Conservation (phyloP, 257 asterid genomes). For the Cordia subcordata region DNA sequence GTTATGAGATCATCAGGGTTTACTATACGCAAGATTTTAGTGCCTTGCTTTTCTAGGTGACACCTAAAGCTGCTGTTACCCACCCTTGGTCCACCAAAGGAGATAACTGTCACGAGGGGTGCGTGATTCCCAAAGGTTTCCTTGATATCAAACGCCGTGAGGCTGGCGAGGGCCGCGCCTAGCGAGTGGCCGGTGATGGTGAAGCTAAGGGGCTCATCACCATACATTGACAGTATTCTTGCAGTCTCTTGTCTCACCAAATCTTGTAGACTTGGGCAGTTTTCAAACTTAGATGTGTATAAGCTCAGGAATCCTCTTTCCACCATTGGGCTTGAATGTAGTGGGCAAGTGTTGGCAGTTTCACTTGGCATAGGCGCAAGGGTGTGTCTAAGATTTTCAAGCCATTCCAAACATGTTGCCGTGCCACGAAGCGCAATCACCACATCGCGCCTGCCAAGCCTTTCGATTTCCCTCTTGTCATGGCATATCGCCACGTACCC, state of each 20-base stretch:
- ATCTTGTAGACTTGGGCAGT: slow-evolving; percentile 47
- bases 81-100: slow-evolving; percentile 92
- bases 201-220: slow-evolving; percentile 56
- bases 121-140: slow-evolving; percentile 36
- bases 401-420: slow-evolving; percentile 76
- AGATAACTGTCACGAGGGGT: slow-evolving; percentile 69
- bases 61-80: slow-evolving; percentile 72
- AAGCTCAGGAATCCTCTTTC: slow-evolving; percentile 82
- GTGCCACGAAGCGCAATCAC: slow-evolving; percentile 90
- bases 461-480: slow-evolving; percentile 47
- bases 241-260: slow-evolving; percentile 45
- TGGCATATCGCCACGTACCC: slow-evolving; percentile 79
- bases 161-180: slow-evolving; percentile 91
- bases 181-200: slow-evolving; percentile 94
- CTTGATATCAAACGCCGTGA: slow-evolving; percentile 77
- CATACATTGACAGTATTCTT: slow-evolving; percentile 38
- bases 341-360: not conserved
- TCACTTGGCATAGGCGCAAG: slow-evolving; percentile 38
- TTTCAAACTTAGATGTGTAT: slow-evolving; percentile 51
- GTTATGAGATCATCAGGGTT: slow-evolving; percentile 81
- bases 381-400: slow-evolving; percentile 74
- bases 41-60: slow-evolving; percentile 60
- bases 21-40: slow-evolving; percentile 73
- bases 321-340: slow-evolving; percentile 53
- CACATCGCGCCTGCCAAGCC: slow-evolving; percentile 86